phyloP scores from a whole-genome alignment of 768 basidiomycete species.

The Suillus variegatus region DNA sequence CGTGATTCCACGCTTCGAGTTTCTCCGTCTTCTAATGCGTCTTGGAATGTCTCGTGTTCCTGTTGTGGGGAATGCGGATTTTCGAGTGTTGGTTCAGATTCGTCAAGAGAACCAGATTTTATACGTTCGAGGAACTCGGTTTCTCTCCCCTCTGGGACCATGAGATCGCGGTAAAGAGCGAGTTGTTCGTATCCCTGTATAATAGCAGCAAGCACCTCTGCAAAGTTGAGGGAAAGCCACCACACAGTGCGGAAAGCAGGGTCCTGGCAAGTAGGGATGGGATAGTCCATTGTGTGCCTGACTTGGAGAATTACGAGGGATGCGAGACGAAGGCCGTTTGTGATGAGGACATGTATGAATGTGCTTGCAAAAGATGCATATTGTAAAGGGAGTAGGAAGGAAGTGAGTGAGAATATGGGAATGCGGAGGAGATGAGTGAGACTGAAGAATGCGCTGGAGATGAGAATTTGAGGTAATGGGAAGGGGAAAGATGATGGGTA shows the following conservation, averaged over 20 bases:
- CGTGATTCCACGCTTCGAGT: constrained; percentile 33
- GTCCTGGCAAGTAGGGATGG: constrained; percentile 54
- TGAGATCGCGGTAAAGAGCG: constrained; percentile 65
- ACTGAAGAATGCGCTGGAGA: constrained; percentile 57
- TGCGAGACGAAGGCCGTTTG: constrained; percentile 55
- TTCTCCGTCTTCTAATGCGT: constrained; percentile 13
- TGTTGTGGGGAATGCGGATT: constrained; percentile 8
- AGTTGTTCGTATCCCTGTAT: constrained; percentile 73
- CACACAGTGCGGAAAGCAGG: constrained; percentile 66
- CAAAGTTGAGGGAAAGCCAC: constrained; percentile 74
- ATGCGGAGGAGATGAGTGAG: constrained; percentile 33
- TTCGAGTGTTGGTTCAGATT: constrained; percentile 2
- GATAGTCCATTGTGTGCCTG: constrained; percentile 41
- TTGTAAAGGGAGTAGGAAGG: constrained; percentile 26
- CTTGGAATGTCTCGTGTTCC: constrained; percentile 11
- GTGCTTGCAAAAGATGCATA: constrained; percentile 39
- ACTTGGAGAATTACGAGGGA: constrained; percentile 55
- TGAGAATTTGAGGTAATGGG: constrained; percentile 65
- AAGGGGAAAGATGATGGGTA: constrained; percentile 55
- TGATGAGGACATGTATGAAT: constrained; percentile 49
- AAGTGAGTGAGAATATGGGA: constrained; percentile 36
- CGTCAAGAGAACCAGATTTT: constrained; percentile 15
- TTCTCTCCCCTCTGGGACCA: constrained; percentile 49
- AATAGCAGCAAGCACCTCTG: constrained; percentile 65
- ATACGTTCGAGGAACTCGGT: constrained; percentile 38